These are phyloP conservation scores for Candida stauntonica DNA, from an alignment of 805 yeast species.

Conservation along the genomic window DNA sequence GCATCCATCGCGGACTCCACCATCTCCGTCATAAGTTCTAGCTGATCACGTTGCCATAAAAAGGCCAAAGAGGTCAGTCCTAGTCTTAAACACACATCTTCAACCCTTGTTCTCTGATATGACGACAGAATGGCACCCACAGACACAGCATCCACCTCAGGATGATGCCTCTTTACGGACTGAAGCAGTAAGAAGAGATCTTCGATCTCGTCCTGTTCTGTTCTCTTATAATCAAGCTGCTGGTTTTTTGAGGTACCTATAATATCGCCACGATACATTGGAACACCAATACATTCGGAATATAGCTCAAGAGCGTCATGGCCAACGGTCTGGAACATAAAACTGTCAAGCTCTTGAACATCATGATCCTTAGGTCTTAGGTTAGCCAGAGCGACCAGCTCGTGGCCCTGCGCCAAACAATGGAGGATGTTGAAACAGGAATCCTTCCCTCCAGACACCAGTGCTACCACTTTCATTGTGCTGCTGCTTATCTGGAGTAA, in stretches of 20 bases:
- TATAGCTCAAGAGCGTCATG: conserved; percentile 69
- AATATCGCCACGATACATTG: conserved; percentile 69
- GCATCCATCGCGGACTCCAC: conserved; percentile 66
- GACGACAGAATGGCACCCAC: conserved; percentile 95
- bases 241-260: conserved; percentile 59
- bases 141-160: conserved; percentile 79
- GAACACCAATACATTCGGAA: conserved; percentile 68
- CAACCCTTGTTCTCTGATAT: conserved; percentile 94
- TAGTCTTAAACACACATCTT: conserved; percentile 75
- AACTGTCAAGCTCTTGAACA: conserved; percentile 79
- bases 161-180: conserved; percentile 47
- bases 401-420: conserved; percentile 82
- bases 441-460: conserved; percentile 95
- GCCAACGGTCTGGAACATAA: conserved; percentile 98
- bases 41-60: conserved; percentile 88
- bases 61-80: conserved; percentile 68
- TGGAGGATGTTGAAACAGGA: conserved; percentile 87
- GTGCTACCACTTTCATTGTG: conserved; percentile 91
- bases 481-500: too few species aligned
- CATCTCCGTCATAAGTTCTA: conserved; percentile 79
- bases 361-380: conserved; percentile 54
- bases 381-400: conserved; percentile 80
- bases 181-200: conserved; percentile 58
- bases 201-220: conserved; percentile 81
- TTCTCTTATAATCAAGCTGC: conserved; percentile 61